Evolutionary conservation across 306 rosid species (phyloP), one percentile per base, ranked within the genome.

Genomic region (Urtica urens): DNA sequence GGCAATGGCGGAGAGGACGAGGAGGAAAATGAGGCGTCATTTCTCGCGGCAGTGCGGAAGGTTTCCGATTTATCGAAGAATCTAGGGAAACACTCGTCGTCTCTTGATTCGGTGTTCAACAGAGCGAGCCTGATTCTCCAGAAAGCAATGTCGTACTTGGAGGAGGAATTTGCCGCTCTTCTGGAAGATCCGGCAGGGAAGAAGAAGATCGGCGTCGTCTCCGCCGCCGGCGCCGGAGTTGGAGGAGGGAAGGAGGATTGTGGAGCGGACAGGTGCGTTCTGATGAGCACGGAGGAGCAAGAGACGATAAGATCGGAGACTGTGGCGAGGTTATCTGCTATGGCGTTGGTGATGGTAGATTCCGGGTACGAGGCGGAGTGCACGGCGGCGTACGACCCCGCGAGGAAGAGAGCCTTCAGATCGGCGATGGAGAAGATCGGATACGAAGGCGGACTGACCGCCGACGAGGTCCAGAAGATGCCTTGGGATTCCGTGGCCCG

Each of bases 281-380:
- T 64, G 35, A 18, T 14, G 15, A 72, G 14, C n/a, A 6, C 0
- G 16, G 35, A 2, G 50, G 12, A 27, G 28, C 8, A 44, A 9
- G 28, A 44, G 10, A 21, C 55, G 17, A 13, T 64, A 29, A 47
- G 49, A 2, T 39, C 21, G 39, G 75, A 87, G 11, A 53, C 58
- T 1, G 39, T 75, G 10, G 56, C 65, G 6, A 38, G 44, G 16
- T 23, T 82, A 65, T 68, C 62, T 42, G 73, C 48, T 56, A 82
- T 87, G 13, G 63, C 72, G 17, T 49, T 54, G 4, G 19, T 72
- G 19, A 87, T 87, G 96, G 62, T 87, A 41, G 3, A n/a, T 0
- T 69, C 76, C 0, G 81, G 82, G 0, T 87, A 87, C 66, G 70
- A 73, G 6, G 54, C 53, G 14, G 96, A 87, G 46, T 87, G 90